Evolutionary conservation across 2,329 filamentous ascomycete species (phyloP).

Genomic region (Epichloe elymi): DNA sequence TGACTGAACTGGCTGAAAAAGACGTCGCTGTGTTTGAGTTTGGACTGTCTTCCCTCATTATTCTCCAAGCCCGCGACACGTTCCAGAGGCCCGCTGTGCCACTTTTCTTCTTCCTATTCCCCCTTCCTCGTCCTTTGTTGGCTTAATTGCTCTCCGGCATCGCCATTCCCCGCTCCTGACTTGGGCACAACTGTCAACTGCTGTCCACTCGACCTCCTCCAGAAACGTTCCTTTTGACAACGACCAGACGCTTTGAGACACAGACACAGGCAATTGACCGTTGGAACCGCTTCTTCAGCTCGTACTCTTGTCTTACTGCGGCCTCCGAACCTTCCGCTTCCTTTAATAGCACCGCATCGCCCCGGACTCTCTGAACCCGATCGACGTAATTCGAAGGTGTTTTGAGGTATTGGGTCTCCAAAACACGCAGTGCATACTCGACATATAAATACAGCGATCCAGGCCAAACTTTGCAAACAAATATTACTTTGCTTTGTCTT

Average conservation of each 20-base stretch:
- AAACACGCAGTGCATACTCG: background rate
- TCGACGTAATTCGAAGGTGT: background rate
- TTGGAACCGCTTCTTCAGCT: background rate
- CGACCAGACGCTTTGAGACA: background rate
- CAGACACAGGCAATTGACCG: background rate
- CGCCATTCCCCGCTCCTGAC: background rate
- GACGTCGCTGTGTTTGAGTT: background rate
- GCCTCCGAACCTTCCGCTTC: background rate
- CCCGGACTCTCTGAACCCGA: background rate
- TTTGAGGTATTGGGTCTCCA: background rate
- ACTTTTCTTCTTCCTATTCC: background rate
- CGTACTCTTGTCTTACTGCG: background rate
- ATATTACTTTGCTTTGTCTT: too few species aligned
- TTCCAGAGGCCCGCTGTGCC: background rate
- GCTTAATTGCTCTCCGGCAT: background rate
- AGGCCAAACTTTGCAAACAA: too few species aligned
- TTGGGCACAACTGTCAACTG: slow-evolving; percentile 1
- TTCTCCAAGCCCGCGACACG: background rate
- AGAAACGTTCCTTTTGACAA: background rate
- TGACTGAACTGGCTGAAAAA: background rate
- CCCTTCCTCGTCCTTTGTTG: background rate
- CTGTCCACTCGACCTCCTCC: background rate
- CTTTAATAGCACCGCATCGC: background rate
- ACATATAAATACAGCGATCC: background rate
- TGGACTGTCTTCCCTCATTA: background rate